These are phyloP conservation scores for Clonostachys rosea DNA, from an alignment of 2,329 filamentous ascomycete genomes.

Conservation along the genomic window DNA sequence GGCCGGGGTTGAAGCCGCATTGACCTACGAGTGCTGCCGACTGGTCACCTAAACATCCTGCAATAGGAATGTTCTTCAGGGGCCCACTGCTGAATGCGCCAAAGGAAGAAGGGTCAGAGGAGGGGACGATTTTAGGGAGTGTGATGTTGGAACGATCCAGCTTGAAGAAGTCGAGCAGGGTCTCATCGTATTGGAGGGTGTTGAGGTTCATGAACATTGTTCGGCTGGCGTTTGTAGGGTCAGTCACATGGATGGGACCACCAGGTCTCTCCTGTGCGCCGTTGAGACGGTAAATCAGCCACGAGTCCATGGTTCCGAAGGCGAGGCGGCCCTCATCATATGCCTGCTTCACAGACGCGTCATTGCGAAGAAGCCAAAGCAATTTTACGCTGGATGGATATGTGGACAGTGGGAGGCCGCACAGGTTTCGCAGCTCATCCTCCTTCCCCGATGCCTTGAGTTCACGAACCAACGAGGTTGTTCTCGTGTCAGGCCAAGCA, in stretches of 20 bases:
- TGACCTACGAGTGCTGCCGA: conserved; percentile 78
- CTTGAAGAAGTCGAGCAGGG: conserved; percentile 70
- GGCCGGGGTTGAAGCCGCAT: conserved; percentile 69
- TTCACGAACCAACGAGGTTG: conserved; percentile 66
- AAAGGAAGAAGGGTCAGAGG: conserved; percentile 65
- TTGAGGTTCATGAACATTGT: conserved; percentile 94
- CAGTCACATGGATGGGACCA: conserved; percentile 67
- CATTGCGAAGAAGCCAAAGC: conserved; percentile 70
- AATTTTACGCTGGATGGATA: conserved; percentile 79
- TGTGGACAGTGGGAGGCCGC: conserved; percentile 75
- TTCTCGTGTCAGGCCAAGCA: conserved; percentile 81
- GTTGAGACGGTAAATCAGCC: conserved; percentile 77
- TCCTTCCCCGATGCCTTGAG: conserved; percentile 63
- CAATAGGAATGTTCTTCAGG: conserved; percentile 65
- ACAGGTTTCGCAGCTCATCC: conserved; percentile 61
- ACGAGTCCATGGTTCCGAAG: conserved; percentile 78
- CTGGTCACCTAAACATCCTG: conserved; percentile 77
- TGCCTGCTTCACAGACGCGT: conserved; percentile 60
- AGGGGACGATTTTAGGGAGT: conserved; percentile 74
- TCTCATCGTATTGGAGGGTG: conserved; percentile 74
- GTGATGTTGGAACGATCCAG: conserved; percentile 65
- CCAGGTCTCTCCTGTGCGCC: conserved; percentile 49
- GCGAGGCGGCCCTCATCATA: conserved; percentile 69
- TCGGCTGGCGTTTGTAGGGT: conserved; percentile 76
- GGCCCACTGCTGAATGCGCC: conserved; percentile 57